Evolutionary conservation across 306 rosid species (phyloP).

Genomic region (Trifolium repens): DNA sequence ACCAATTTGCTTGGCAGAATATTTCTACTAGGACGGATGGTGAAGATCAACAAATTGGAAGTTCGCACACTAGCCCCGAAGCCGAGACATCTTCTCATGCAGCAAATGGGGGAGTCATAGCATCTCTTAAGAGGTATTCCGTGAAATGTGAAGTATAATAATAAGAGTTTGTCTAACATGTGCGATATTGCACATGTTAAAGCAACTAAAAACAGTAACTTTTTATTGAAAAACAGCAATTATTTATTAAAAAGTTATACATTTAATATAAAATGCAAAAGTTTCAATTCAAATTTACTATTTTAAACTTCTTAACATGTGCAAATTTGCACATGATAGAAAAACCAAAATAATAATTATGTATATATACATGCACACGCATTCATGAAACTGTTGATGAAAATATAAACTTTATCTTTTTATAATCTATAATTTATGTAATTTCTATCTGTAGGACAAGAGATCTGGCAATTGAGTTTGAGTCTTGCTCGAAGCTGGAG

Average conservation of each 20-base stretch:
- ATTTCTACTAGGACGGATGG: conserved; percentile 41
- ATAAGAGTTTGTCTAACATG: not conserved
- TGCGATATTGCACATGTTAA: too few species aligned
- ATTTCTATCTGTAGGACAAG: conserved; percentile 54
- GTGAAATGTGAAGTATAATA: conserved; percentile 13
- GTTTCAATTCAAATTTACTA: too few species aligned
- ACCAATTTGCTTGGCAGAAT: conserved; percentile 44
- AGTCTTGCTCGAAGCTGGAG: conserved; percentile 95
- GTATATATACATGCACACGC: not conserved
- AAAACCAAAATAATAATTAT: not conserved
- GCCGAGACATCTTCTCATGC: conserved; percentile 34
- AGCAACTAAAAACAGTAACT: too few species aligned
- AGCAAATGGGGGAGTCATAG: conserved; percentile 42
- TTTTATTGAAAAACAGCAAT: too few species aligned
- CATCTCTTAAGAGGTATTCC: conserved; percentile 49
- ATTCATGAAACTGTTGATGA: conserved; percentile 22
- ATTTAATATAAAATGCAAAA: too few species aligned
- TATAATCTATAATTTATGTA: conserved; percentile 26
- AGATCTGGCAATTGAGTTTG: conserved; percentile 75
- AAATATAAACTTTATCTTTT: conserved; percentile 35
- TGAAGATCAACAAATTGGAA: conserved; percentile 47
- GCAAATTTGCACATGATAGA: too few species aligned
- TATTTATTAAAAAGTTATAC: too few species aligned
- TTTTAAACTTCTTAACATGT: too few species aligned
- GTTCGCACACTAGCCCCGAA: conserved; percentile 33